These are phyloP conservation scores for Amanita rimosa DNA, from an alignment of 768 basidiomycete genomes.

Conservation along the genomic window DNA sequence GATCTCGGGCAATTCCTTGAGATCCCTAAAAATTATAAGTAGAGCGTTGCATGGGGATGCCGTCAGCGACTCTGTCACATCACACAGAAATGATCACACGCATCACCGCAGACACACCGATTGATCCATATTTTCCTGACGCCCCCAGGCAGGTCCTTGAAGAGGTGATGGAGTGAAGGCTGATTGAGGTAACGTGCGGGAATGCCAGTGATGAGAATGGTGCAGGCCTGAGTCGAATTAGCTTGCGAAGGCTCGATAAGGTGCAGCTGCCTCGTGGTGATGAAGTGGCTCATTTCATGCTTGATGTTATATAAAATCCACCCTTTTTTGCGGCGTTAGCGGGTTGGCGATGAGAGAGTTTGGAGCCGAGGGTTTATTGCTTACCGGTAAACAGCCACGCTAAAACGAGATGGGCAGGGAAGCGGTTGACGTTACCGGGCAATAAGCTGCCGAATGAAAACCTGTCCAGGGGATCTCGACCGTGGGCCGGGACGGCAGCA, in stretches of 20 bases:
- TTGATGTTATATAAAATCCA: conserved; percentile 84
- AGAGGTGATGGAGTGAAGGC: conserved; percentile 52
- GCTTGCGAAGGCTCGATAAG: conserved; percentile 69
- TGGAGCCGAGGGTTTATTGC: conserved; percentile 15
- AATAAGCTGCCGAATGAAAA: conserved; percentile 80
- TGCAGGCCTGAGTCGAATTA: conserved; percentile 75
- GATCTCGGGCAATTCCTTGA: conserved; percentile 78
- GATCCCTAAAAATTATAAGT: too few species aligned
- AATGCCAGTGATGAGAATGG: conserved; percentile 85
- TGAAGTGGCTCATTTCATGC: conserved; percentile 70
- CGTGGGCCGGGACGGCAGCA: conserved; percentile 33
- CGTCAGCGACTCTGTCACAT: background rate
- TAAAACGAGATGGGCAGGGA: conserved; percentile 69
- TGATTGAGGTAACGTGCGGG: conserved; percentile 70
- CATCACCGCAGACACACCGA: conserved; percentile 30
- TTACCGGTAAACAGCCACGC: conserved; percentile 71
- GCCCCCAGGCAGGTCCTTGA: conserved; percentile 81
- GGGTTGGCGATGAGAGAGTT: background rate
- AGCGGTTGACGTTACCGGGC: conserved; percentile 37
- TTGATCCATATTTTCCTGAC: conserved; percentile 90
- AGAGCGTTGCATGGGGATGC: too few species aligned
- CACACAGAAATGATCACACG: background rate
- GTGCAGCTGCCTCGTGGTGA: conserved; percentile 70
- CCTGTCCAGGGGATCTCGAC: conserved; percentile 45
- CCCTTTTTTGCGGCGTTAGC: conserved; percentile 33